Percentiles rank a stretch among this genome's conserved stretches.
phyloP scores from a whole-genome alignment of 2,329 filamentous ascomycete genomes.

The Sarocladium kiliense region DNA sequence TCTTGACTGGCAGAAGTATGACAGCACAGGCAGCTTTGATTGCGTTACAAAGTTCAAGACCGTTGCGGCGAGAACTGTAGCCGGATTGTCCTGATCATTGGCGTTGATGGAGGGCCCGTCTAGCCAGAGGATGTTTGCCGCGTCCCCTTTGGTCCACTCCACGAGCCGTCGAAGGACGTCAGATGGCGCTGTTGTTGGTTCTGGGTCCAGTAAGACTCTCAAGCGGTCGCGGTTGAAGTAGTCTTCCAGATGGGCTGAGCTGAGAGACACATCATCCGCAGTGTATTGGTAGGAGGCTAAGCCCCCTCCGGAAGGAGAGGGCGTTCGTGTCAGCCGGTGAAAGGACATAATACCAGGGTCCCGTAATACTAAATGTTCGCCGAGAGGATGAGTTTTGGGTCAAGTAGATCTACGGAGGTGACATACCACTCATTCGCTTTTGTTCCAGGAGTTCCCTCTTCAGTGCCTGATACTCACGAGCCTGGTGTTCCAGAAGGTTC shows the following conservation, averaged over 20 bases:
- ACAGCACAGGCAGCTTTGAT: constrained; percentile 10
- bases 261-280: background rate
- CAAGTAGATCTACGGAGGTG: background rate
- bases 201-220: background rate
- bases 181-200: background rate
- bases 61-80: constrained; percentile 11
- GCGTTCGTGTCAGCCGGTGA: background rate
- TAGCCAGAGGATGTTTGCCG: constrained; percentile 12
- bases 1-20: constrained; percentile 16
- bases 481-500: background rate
- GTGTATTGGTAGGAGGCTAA: background rate
- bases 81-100: constrained; percentile 6
- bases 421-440: background rate
- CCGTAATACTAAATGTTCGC: background rate
- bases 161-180: background rate
- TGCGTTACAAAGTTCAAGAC: constrained; percentile 8
- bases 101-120: constrained; percentile 5
- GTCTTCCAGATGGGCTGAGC: background rate
- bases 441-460: background rate
- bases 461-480: background rate
- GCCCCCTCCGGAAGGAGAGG: background rate
- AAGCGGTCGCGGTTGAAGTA: constrained; percentile 1
- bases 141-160: background rate
- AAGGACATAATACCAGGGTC: background rate
- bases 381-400: background rate